These are phyloP conservation scores for Lunasporangiospora selenospora DNA, from an alignment of 192 early-diverging fungal genomes.

Conservation along the genomic window DNA sequence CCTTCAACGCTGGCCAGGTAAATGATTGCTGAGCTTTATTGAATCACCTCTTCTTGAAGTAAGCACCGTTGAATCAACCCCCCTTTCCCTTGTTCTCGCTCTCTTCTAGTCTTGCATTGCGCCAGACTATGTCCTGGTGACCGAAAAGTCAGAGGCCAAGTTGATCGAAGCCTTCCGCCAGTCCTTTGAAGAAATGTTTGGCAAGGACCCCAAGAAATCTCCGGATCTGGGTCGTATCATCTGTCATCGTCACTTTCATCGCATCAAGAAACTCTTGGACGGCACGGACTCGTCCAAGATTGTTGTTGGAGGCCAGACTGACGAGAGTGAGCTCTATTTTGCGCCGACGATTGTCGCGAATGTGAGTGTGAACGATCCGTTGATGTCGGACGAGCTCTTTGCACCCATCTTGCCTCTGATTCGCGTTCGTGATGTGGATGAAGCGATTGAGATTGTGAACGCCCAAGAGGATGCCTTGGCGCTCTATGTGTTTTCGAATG, in stretches of 20 bases:
- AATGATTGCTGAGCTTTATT: conserved; percentile 43
- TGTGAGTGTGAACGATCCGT: conserved; percentile 25
- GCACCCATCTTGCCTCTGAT: conserved; percentile 70
- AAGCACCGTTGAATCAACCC: no score
- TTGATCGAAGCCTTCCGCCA: conserved; percentile 66
- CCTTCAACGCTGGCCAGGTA: conserved; percentile 88
- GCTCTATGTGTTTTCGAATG: conserved; percentile 63
- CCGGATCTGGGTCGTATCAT: conserved; percentile 75
- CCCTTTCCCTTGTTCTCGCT: no score
- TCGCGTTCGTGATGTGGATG: conserved; percentile 29
- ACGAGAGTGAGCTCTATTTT: conserved; percentile 54
- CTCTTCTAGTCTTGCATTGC: conserved; percentile 77
- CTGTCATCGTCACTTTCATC: conserved; percentile 71
- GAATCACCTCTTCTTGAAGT: no score
- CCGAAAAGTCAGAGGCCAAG: conserved; percentile 58
- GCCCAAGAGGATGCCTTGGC: conserved; percentile 66
- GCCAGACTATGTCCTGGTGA: conserved; percentile 85
- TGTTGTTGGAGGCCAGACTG: conserved; percentile 54
- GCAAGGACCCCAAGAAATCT: conserved; percentile 54
- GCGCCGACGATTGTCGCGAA: conserved; percentile 65
- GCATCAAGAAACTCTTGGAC: conserved; percentile 64
- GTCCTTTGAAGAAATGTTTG: conserved; percentile 52
- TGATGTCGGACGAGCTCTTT: conserved; percentile 74
- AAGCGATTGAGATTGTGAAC: conserved; percentile 42
- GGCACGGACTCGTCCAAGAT: conserved; percentile 31